Base-by-base conservation (phyloP, 2,329 filamentous ascomycete species). In the Cadophora luteo-olivacea region DNA sequence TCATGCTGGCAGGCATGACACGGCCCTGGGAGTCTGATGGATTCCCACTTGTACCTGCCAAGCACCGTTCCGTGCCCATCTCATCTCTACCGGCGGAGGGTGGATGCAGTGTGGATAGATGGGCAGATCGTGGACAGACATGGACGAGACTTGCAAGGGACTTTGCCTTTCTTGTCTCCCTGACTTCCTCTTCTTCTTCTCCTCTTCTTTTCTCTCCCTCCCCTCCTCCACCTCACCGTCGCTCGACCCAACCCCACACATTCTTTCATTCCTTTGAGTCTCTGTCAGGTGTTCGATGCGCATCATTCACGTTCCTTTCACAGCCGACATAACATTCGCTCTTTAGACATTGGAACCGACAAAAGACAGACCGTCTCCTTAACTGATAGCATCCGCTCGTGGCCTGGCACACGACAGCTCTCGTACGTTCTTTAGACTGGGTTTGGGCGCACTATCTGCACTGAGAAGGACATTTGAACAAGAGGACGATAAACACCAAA, bases 201-300 rank as follows among this genome's bases (percentile, higher is more conserved):
- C 97, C 92, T 75, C 95, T 88, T 36, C 29, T 22, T 65, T 38
- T n/a, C 16, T 54, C 64, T 61, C 19, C 89, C 85, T 74, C 85
- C 84, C 81, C 97, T 93, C 1, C 94, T 88, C 72, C 96, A 93
- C 0, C 94, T 64, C 64, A 57, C 48, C 62, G 41, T 63, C 62
- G 62, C 62, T 41, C 48, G 8, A 25, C 49, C 36, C 62, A 52
- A 54, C 62, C 36, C 36, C 62, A 63, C 51, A 51, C 61, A 54
- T 54, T 54, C 29, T 61, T 61, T 45, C 58, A 55, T 55, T 55
- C 57, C 33, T 60, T 60, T 60, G 57, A 60, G 57, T 60, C 33
- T 36, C 24, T 45, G 57, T 60, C 55, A 16, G 25, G 52, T 55
- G 55, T 24, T 9, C 57, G n/a, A 41, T n/a, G 29, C 61, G 61